Evolutionary conservation across 2,329 filamentous ascomycete genomes (phyloP), one percentile per base, ranked within the genome.

Genomic region (Exophiala calicioides): DNA sequence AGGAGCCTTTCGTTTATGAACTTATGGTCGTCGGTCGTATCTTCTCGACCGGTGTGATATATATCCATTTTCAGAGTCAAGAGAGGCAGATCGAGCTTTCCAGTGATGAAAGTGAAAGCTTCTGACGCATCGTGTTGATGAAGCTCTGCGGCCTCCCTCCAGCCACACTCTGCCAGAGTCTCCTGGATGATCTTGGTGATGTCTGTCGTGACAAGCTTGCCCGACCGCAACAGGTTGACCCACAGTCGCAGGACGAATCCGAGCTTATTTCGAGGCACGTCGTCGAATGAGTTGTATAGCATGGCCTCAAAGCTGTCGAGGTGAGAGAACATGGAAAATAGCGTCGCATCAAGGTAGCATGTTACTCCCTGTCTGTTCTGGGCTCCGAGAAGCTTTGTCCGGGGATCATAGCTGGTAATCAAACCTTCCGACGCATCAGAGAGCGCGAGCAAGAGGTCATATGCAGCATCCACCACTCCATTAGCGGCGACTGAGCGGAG

Each of bases 311-410:
- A 98, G 55, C 86, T 90, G 57, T 89, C 85, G 27, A 96, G 76
- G 50, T 88, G 84, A 13, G 88, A 86, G 65, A 97, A 97, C 89
- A 98, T 96, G 65, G 91, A 86, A 65, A 96, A 97, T 1, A 98
- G 77, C 16, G 97, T 72, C 0, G 91, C 80, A 65, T 97, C 93
- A 12, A 97, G 74, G 65, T 94, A 97, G 71, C 93, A 98, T n/a
- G 91, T 97, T 26, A 95, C 89, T 36, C 80, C 81, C 33, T 85
- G 78, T 36, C 90, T 78, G 62, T 98, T 98, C 59, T 88, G 85
- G 9, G 93, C 91, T 5, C 93, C 93, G 3, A 88, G 71, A 72
- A 97, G 82, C 46, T 79, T 78, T 5, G 85, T 76, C 42, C 77
- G 76, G 6, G 88, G 81, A 44, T 88, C 78, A 69, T 88, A 95